Conservation (phyloP, 2,329 filamentous ascomycete genomes). For the Macrophomina tecta region DNA sequence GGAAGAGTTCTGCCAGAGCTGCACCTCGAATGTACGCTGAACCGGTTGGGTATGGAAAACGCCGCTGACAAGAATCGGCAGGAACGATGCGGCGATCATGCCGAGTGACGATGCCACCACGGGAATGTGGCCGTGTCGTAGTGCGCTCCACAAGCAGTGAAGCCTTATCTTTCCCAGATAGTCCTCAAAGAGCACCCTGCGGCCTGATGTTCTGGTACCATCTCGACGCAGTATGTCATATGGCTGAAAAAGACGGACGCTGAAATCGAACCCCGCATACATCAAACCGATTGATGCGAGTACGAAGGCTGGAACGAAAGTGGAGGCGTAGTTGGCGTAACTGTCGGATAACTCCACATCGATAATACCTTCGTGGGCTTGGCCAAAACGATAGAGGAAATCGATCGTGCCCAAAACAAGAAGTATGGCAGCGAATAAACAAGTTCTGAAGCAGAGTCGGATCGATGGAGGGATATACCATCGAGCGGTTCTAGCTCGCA, state of each 20-base stretch:
- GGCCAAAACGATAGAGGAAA: neutral
- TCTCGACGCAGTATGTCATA: neutral
- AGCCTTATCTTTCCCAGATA: slow-evolving; percentile 2
- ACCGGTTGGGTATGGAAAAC: neutral
- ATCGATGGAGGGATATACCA: neutral
- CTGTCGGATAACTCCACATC: neutral
- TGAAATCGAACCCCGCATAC: neutral
- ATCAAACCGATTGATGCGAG: neutral
- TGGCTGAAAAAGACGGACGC: neutral
- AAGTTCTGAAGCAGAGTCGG: neutral
- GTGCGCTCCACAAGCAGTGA: neutral
- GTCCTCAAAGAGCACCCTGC: neutral
- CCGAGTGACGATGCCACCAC: neutral
- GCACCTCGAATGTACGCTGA: neutral
- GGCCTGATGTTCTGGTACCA: neutral
- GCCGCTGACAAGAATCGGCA: neutral
- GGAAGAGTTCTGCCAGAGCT: neutral
- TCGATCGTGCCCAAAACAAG: neutral
- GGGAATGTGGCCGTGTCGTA: neutral
- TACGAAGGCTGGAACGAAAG: neutral
- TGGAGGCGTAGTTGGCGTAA: neutral
- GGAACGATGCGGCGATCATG: neutral
- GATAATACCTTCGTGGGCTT: neutral
- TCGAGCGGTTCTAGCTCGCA: neutral
- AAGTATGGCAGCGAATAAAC: neutral